Evolutionary conservation across 2,329 filamentous ascomycete species (phyloP).

Genomic region (Gliomastix tumulicola): DNA sequence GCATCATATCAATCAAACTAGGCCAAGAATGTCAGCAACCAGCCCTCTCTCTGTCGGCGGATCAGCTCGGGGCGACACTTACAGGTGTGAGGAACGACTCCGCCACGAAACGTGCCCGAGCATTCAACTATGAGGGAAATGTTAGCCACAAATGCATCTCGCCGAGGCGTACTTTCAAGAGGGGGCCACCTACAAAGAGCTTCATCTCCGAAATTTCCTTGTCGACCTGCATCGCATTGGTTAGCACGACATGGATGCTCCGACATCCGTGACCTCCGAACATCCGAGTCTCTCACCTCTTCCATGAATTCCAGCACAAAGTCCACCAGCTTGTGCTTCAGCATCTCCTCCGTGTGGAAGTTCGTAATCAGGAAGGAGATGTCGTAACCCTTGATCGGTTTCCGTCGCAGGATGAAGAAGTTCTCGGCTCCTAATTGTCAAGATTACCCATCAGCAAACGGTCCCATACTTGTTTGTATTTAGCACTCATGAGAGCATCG

Average conservation of each 20-base stretch:
- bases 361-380: conserved; percentile 99
- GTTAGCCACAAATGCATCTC: too few species aligned
- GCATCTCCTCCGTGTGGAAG: conserved; percentile 96
- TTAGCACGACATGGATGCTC: too few species aligned
- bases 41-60: too few species aligned
- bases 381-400: conserved; percentile 96
- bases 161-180: too few species aligned
- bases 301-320: conserved; percentile 99
- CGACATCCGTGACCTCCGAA: too few species aligned
- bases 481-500: too few species aligned
- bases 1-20: too few species aligned
- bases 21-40: too few species aligned
- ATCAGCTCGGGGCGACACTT: conserved; percentile 27
- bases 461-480: too few species aligned
- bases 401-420: conserved; percentile 93
- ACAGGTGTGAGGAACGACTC: conserved; percentile 97
- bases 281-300: too few species aligned
- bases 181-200: conserved; percentile 80
- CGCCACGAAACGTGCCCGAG: conserved; percentile 91
- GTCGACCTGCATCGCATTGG: conserved; percentile 89
- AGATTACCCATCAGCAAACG: too few species aligned
- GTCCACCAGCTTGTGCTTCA: conserved; percentile 98
- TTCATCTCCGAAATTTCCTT: conserved; percentile 99
- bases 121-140: conserved; percentile 64
- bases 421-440: conserved; percentile 92